These are phyloP conservation scores for Colletotrichum shisoi DNA, from an alignment of 2,329 filamentous ascomycete species.

Conservation along the genomic window DNA sequence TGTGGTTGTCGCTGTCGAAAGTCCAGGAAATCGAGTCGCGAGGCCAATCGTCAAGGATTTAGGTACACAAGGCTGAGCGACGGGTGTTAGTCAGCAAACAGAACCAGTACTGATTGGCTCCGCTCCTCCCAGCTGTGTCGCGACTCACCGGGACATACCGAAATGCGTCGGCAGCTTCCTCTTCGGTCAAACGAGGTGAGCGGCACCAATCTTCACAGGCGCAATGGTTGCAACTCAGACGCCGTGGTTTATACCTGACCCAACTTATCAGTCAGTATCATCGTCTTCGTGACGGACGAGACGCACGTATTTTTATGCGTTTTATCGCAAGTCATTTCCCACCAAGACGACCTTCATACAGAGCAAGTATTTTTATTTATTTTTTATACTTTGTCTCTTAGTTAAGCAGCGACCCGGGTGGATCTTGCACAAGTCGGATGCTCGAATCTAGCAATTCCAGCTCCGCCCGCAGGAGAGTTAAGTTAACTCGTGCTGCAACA, in stretches of 20 bases:
- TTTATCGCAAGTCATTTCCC: no score
- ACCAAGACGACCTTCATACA: no score
- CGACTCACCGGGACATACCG: slow-evolving; percentile 13
- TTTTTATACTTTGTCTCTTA: no score
- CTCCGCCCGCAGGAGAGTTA: background rate
- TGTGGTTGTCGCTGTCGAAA: slow-evolving; percentile 1
- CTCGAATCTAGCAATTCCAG: background rate
- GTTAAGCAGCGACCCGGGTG: no score
- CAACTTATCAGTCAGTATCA: rapidly evolving
- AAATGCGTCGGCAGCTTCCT: no score
- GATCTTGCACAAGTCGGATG: no score
- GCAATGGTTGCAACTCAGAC: background rate
- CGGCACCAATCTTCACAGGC: background rate
- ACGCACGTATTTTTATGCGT: no score
- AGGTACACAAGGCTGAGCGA: slow-evolving; percentile 31
- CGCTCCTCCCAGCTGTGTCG: background rate
- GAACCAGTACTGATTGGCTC: slow-evolving; percentile 12
- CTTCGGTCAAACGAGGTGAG: background rate
- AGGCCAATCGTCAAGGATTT: slow-evolving; percentile 34
- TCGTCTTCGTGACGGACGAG: background rate
- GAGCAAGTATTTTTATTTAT: no score
- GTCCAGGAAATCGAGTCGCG: slow-evolving; percentile 5
- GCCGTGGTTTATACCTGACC: background rate
- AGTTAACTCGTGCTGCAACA: background rate
- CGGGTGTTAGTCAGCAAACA: slow-evolving; percentile 13